Base-by-base conservation (phyloP, 2,329 filamentous ascomycete species). In the Cercospora janseana region DNA sequence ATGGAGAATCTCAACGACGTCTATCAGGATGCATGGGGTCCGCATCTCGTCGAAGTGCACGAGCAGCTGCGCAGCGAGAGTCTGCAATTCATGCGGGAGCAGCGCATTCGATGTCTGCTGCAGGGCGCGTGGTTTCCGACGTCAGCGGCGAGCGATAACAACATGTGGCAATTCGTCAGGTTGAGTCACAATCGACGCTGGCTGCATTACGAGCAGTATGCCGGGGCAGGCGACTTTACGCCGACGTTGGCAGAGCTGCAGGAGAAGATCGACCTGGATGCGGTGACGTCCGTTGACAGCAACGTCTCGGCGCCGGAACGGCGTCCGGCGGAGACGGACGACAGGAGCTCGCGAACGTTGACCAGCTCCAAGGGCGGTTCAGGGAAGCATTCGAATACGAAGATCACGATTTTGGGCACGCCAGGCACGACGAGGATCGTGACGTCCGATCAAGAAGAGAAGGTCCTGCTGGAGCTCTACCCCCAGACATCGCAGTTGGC, bases 71-170 rank as follows among this genome's bases (percentile, higher is more conserved):
- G 88, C 60, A 84, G 92, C 62, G 93, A 98, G 69, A 90, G 92
- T 8, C 73, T 96, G 46, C 88, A 95, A 63, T 98, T 98, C 65
- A 88, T 97, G 70, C 96, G 95, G 70, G 93, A 98, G 72, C 93
- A 98, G 69, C 83, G 93, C 28, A 87, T 97, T 54, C 81, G 93
- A 46, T 96, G 91, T 66, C 75, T 98, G 29, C 79, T 97, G 3
- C 80, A 88, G 59, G 93, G 93, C 5, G 84, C 87, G 7, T 98
- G 93, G 93, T 98, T 97, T 59, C 77, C 80, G 71, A 78, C 69
- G 69, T 78, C 71, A 59, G 66, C 40, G 26, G 35, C 49, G 15
- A 48, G 50, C 7, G 43, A 53, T 9, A 49, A 50, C 18, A 44
- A 34, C 9, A 16, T 41, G 15, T 95, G 89, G 83, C 83, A 90